Percentiles rank a stretch among this genome's conserved stretches.
Conservation (phyloP, 1,284 basidiomycete genomes). For the Rhodotorula sp. region DNA sequence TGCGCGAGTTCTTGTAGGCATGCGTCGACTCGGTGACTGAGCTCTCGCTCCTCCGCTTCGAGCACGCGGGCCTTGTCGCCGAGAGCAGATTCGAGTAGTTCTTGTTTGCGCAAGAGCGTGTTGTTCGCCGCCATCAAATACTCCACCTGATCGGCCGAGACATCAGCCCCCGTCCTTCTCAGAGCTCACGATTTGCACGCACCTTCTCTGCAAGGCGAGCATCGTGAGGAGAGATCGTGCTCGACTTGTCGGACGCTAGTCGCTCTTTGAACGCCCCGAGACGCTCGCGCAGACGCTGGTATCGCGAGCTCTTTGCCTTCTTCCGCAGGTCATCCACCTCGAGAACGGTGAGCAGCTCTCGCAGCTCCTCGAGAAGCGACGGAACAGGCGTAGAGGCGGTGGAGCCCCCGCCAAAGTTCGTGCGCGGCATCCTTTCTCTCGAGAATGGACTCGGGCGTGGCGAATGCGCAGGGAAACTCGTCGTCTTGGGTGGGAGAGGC, state of each 20-base stretch:
- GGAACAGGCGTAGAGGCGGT: neutral
- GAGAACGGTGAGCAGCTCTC: neutral
- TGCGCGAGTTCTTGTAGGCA: neutral
- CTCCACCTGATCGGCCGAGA: neutral
- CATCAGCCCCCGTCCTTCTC: too few relatives aligned
- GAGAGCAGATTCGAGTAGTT: neutral
- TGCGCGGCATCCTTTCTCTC: too few relatives aligned
- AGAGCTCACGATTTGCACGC: neutral
- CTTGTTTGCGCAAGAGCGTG: neutral
- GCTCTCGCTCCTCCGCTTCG: neutral
- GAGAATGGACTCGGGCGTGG: neutral
- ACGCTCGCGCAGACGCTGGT: neutral
- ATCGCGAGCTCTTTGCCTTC: neutral
- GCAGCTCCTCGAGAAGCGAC: neutral
- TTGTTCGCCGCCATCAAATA: conserved; percentile 1
- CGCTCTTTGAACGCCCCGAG: neutral
- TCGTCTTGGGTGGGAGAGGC: neutral
- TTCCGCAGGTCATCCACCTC: neutral
- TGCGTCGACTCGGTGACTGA: neutral
- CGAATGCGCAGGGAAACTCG: neutral
- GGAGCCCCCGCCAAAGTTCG: too few relatives aligned
- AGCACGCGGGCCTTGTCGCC: neutral
- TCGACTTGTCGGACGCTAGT: neutral
- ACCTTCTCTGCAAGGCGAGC: conserved; percentile 6
- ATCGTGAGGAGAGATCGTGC: neutral